Evolutionary conservation across 2,329 filamentous ascomycete species (phyloP), one percentile per base, ranked within the genome.

Genomic region (Trichothecium roseum): DNA sequence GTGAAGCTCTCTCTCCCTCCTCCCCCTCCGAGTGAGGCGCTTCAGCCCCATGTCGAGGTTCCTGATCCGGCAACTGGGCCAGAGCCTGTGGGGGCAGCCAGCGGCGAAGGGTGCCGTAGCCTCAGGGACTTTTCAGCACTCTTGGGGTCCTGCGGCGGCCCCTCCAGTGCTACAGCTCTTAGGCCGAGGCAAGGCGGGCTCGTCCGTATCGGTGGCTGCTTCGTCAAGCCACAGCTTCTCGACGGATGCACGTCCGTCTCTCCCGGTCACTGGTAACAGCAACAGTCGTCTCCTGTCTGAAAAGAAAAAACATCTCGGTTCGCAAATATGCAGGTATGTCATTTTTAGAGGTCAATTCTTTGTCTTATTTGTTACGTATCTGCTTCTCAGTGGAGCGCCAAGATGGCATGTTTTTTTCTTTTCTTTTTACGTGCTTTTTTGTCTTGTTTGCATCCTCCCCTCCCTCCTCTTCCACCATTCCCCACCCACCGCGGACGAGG

Each of bases 1-100:
- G n/a, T n/a, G n/a, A n/a, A n/a, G n/a, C n/a, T n/a, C n/a, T n/a
- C n/a, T n/a, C n/a, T n/a, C n/a, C n/a, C n/a, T n/a, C n/a, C n/a
- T n/a, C n/a, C n/a, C n/a, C n/a, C n/a, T n/a, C n/a, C n/a, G n/a
- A n/a, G 20, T 24, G 20, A 24, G 20, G 20, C 20, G 20, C 20
- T 24, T n/a, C 28, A 16, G 14, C 24, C 29, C 30, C 17, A 38
- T 34, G 31, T 41, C 36, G 35, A 37, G 38, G 34, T 43, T 36
- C 43, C 43, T 44, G 42, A 38, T 44, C 37, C 36, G 42, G 42
- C 43, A 42, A 34, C 38, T 39, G 35, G 39, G 8, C 36, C 18
- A 26, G 18, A 12, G 31, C 31, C 20, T 33, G 31, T 33, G 31
- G 31, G 31, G 16, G 15, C 17, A 33, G 17, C 14, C 31, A 33